These are phyloP conservation scores for Sclerotinia spermophila DNA, from an alignment of 2,329 filamentous ascomycete species.

Conservation along the genomic window DNA sequence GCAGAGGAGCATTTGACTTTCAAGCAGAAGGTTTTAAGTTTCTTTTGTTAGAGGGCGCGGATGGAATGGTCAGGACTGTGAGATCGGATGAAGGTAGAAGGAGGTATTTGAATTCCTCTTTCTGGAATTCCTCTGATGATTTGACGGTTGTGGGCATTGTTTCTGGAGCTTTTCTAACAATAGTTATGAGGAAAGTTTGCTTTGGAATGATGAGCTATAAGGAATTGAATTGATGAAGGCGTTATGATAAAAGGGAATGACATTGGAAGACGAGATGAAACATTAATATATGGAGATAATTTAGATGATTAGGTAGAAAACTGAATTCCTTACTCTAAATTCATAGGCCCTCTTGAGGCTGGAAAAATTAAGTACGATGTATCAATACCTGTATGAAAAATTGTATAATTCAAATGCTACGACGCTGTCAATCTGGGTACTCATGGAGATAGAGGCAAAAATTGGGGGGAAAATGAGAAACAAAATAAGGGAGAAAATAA, in stretches of 20 bases:
- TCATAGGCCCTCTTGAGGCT: neutral
- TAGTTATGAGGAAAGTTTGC: neutral
- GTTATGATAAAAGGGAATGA: neutral
- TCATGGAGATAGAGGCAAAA: neutral
- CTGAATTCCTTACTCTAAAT: constrained; percentile 6
- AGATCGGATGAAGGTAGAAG: constrained; percentile 7
- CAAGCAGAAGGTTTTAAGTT: neutral
- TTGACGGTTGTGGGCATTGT: neutral
- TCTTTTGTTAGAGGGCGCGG: constrained; percentile 4
- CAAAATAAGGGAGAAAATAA: neutral
- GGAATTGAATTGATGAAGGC: neutral
- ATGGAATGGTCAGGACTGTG: neutral
- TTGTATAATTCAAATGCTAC: neutral
- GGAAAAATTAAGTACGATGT: neutral
- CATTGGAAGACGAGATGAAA: neutral
- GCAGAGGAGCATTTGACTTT: neutral
- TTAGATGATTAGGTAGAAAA: constrained; percentile 6
- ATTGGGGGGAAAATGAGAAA: neutral
- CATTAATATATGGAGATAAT: neutral
- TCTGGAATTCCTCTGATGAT: constrained; percentile 14
- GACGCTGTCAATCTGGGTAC: neutral
- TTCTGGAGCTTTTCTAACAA: neutral
- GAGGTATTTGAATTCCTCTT: constrained; percentile 15
- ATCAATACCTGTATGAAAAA: neutral
- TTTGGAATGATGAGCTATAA: neutral